A percentile compares a stretch with the other conserved stretches of the same genome.
Conservation (phyloP, 495 filamentous ascomycete species). For the Aspergillus funiculosus region DNA sequence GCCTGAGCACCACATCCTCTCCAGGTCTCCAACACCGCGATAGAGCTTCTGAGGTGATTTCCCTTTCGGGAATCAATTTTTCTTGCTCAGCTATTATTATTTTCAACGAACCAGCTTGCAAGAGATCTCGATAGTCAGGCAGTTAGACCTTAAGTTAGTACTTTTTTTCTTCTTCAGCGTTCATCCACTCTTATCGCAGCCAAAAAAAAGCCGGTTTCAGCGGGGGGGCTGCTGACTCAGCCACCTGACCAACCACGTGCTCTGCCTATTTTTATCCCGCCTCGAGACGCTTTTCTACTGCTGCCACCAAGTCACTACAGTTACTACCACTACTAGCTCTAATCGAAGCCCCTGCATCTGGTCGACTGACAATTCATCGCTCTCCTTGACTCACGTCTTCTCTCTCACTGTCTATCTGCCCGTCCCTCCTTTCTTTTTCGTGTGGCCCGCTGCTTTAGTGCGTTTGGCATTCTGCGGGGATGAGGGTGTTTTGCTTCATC, state of each 20-base stretch:
- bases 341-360: no score
- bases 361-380: background rate
- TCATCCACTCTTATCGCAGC: slow-evolving; percentile 14
- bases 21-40: no score
- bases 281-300: background rate
- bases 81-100: no score
- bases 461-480: slow-evolving; percentile 4
- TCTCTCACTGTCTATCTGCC: background rate
- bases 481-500: slow-evolving; percentile 1
- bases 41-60: no score
- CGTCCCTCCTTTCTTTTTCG: background rate
- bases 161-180: slow-evolving; percentile 10
- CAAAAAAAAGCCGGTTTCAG: background rate
- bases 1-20: slow-evolving; percentile 5
- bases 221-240: slow-evolving; percentile 19
- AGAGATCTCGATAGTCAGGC: no score
- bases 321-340: background rate
- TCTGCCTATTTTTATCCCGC: slow-evolving; percentile 16
- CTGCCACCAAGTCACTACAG: background rate
- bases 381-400: background rate
- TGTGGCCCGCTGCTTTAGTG: slow-evolving; percentile 3
- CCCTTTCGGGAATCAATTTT: no score
- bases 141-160: no score
- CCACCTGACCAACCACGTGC: slow-evolving; percentile 18
- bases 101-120: no score